Evolutionary conservation across 2,329 filamentous ascomycete species (phyloP).

Genomic region (Colletotrichum sp.): DNA sequence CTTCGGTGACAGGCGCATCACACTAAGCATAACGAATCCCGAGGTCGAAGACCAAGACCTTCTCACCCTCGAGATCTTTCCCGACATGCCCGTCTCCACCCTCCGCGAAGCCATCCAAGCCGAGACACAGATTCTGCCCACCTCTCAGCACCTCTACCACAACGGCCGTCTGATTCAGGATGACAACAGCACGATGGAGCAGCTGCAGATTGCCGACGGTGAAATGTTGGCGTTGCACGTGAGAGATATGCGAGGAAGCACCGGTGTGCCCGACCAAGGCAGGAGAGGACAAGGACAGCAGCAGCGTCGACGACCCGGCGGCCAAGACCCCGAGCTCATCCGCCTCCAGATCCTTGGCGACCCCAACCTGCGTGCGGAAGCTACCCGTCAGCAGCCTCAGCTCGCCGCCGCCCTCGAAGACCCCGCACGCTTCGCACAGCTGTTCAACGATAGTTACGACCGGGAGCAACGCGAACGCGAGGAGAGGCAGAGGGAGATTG

Average conservation of each 20-base stretch:
- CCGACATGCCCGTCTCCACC: conserved; percentile 81
- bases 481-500: conserved; percentile 83
- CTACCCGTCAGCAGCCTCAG: conserved; percentile 75
- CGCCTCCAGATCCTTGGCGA: conserved; percentile 84
- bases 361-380: conserved; percentile 72
- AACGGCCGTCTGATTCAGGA: conserved; percentile 81
- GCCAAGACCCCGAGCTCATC: conserved; percentile 78
- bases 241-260: conserved; percentile 58
- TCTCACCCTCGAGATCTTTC: conserved; percentile 80
- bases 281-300: conserved; percentile 42
- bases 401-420: conserved; percentile 80
- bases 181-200: conserved; percentile 80
- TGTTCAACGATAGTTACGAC: conserved; percentile 71
- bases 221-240: conserved; percentile 94
- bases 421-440: conserved; percentile 74
- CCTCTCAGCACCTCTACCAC: conserved; percentile 84
- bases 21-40: conserved; percentile 81
- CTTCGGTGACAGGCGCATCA: conserved; percentile 73
- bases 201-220: conserved; percentile 81
- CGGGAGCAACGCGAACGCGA: conserved; percentile 74
- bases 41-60: conserved; percentile 70
- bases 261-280: conserved; percentile 40
- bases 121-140: conserved; percentile 76
- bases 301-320: conserved; percentile 34
- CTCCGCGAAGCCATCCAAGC: conserved; percentile 88